Evolutionary conservation across 2,329 filamentous ascomycete genomes (phyloP).

Genomic region (Exophiala lecanii-corni): DNA sequence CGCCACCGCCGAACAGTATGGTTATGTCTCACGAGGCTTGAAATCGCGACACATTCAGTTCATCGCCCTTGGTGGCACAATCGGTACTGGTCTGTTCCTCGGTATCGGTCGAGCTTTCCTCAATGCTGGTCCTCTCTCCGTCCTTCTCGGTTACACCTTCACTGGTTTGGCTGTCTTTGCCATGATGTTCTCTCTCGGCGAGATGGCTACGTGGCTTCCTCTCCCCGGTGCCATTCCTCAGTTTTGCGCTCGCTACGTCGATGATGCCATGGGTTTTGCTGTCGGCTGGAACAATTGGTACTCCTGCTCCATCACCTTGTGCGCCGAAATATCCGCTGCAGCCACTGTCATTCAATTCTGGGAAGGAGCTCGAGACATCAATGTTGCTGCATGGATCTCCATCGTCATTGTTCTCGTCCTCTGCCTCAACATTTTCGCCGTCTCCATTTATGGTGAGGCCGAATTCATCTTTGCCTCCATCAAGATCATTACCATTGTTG

Average conservation of each 20-base stretch:
- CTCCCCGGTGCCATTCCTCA: constrained; percentile 39
- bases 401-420: constrained; percentile 33
- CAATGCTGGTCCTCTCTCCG: constrained; percentile 33
- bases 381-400: constrained; percentile 29
- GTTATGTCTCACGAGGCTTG: constrained; percentile 34
- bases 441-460: constrained; percentile 41
- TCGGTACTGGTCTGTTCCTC: constrained; percentile 36
- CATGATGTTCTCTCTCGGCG: constrained; percentile 38
- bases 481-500: constrained; percentile 48
- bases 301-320: constrained; percentile 36
- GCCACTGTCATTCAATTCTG: constrained; percentile 61
- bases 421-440: constrained; percentile 63
- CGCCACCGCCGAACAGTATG: constrained; percentile 39
- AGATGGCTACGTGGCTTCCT: constrained; percentile 40
- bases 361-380: constrained; percentile 38
- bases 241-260: constrained; percentile 38
- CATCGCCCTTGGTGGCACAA: constrained; percentile 35
- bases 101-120: constrained; percentile 35
- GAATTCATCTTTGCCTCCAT: constrained; percentile 47
- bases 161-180: constrained; percentile 28
- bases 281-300: constrained; percentile 47
- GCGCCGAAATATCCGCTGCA: constrained; percentile 60
- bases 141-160: constrained; percentile 36
- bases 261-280: constrained; percentile 42
- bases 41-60: constrained; percentile 39